A percentile compares a stretch with the other conserved stretches of the same genome.
These are phyloP conservation scores for Caryopteris hybrid DNA, from an alignment of 305 asterid genomes.

Conservation along the genomic window DNA sequence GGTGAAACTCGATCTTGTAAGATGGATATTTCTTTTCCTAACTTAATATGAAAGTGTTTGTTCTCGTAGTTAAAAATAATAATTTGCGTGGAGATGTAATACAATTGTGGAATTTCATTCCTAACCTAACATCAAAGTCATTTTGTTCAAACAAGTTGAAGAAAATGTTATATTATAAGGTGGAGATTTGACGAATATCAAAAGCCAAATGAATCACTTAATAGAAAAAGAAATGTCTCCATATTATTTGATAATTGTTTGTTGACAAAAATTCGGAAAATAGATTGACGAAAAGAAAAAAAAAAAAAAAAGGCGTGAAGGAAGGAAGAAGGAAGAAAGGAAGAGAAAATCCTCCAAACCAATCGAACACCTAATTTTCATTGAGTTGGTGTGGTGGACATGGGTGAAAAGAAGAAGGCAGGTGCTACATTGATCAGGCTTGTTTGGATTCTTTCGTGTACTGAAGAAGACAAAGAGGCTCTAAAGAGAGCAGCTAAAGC, in stretches of 20 bases:
- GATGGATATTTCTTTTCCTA: background rate
- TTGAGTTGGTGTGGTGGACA: too few relatives aligned
- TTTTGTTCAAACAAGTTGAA: background rate
- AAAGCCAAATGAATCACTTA: background rate
- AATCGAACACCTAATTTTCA: too few relatives aligned
- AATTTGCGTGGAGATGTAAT: conserved; percentile 1
- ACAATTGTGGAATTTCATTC: background rate
- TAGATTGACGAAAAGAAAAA: too few relatives aligned
- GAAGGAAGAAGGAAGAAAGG: too few relatives aligned
- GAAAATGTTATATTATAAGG: background rate
- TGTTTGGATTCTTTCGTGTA: too few relatives aligned
- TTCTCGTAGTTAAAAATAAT: background rate
- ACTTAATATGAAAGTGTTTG: background rate
- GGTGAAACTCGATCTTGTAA: conserved; percentile 26
- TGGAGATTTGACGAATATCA: background rate
- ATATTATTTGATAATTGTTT: background rate
- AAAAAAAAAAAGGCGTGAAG: too few relatives aligned
- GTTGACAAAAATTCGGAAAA: background rate
- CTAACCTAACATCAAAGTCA: background rate
- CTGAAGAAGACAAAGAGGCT: too few relatives aligned
- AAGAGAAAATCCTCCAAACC: too few relatives aligned
- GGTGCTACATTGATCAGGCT: too few relatives aligned
- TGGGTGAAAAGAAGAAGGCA: too few relatives aligned
- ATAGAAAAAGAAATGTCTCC: background rate
- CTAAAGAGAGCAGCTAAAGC: too few relatives aligned